Evolutionary conservation across 768 basidiomycete genomes (phyloP), one percentile per base, ranked within the genome.

Genomic region (Boletus subcaerulescens): DNA sequence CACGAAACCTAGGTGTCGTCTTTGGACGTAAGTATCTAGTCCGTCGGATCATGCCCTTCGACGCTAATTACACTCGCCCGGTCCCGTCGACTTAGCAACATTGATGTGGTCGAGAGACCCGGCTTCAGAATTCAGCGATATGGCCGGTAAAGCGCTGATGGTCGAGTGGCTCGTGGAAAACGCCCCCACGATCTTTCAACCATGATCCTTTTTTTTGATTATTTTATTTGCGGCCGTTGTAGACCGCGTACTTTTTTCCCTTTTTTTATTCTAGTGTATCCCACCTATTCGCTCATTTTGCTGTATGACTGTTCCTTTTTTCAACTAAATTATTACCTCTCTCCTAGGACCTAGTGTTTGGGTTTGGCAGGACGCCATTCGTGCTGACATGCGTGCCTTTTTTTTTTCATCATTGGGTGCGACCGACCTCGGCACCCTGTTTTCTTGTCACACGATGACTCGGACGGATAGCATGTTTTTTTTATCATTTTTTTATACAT

Each of bases 151-250:
- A 73, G 92, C 96, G 7, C 80, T 94, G 55, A 84, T 89, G 63
- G 79, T 99, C 48, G 93, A 97, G 71, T 97, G 94, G 89, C 82
- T 98, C 60, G 85, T 98, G 56, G 94, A 98, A 67, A 89, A 96
- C 66, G 91, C 91, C 13, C 80, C 77, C 39, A 69, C 71, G 24
- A 74, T 89, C 62, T 81, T 81, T 62, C 63, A 43, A 45, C 36
- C 47, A 26, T 63, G 57, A 60, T 35, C 51, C 22, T 36, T 14
- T 38, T n/a, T 38, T 38, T 38, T 38, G 14, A 17, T n/a, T 12
- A 33, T 33, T 1, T 35, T 35, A 5, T 12, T 35, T 35, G 14
- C 33, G 29, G 33, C 33, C 33, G 33, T 11, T 14, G 33, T 14
- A 11, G 5, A 14, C 13, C 5, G 14, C 33, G 17, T 39, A 8